These are phyloP conservation scores for Argentina anserina DNA, from an alignment of 306 rosid genomes.

Conservation along the genomic window DNA sequence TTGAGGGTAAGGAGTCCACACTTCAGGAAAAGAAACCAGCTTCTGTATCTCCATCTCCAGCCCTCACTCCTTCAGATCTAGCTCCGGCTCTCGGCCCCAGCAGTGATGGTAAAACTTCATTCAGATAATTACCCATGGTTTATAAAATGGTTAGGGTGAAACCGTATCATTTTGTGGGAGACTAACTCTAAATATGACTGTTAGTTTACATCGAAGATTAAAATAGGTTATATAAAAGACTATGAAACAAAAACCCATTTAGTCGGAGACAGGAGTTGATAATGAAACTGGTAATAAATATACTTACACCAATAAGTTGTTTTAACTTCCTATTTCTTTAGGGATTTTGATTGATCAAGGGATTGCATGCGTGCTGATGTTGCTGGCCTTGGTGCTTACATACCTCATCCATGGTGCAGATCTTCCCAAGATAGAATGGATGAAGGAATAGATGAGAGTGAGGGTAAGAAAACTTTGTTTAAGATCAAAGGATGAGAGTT, in stretches of 20 bases:
- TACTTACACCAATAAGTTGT: background rate
- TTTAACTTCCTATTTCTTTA: constrained; percentile 13
- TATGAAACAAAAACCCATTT: background rate
- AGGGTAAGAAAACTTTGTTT: constrained; percentile 5
- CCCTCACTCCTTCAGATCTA: background rate
- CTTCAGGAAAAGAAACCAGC: background rate
- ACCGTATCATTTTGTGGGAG: background rate
- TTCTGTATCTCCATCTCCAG: background rate
- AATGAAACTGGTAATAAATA: background rate
- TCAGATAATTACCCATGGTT: background rate
- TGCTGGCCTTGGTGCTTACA: constrained; percentile 48
- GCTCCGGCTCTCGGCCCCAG: background rate
- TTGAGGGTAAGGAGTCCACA: too few relatives aligned
- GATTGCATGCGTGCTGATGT: constrained; percentile 54
- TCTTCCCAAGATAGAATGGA: constrained; percentile 14
- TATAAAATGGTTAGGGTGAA: background rate
- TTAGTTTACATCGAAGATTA: background rate
- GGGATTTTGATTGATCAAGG: constrained; percentile 67
- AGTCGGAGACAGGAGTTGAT: background rate
- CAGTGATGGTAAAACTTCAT: background rate
- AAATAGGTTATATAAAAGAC: background rate
- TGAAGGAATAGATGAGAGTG: background rate
- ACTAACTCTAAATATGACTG: background rate
- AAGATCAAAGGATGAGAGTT: background rate
- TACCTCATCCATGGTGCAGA: constrained; percentile 59